phyloP scores from a whole-genome alignment of 805 yeast genomes.

The Teunomyces aglyptinius region DNA sequence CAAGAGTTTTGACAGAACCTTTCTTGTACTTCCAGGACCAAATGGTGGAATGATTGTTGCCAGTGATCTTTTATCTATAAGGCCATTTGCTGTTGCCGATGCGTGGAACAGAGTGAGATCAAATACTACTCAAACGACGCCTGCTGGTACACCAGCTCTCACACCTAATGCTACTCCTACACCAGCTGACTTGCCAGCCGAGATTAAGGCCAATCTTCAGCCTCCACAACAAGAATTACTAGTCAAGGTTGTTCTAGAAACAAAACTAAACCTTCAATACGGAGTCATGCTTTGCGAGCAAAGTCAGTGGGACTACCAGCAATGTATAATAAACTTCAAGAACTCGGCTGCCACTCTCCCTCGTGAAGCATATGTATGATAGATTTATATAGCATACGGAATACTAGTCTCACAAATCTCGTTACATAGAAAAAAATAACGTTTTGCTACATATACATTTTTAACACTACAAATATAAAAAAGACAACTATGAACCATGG shows the following conservation, averaged over 20 bases:
- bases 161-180: conserved; percentile 18
- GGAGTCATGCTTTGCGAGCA: conserved; percentile 83
- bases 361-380: conserved; percentile 33
- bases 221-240: conserved; percentile 63
- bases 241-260: conserved; percentile 63
- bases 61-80: conserved; percentile 72
- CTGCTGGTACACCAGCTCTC: conserved; percentile 12
- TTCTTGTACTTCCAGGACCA: conserved; percentile 71
- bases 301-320: conserved; percentile 76
- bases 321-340: conserved; percentile 68
- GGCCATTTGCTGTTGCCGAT: conserved; percentile 53
- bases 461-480: neutral
- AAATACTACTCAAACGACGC: conserved; percentile 2
- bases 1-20: conserved; percentile 83
- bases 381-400: conserved; percentile 1
- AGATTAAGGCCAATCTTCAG: conserved; percentile 49
- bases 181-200: conserved; percentile 51
- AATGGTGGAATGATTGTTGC: conserved; percentile 77
- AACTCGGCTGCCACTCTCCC: conserved; percentile 56
- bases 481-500: conserved; percentile 13
- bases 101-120: conserved; percentile 49
- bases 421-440: neutral
- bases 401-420: neutral
- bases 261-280: conserved; percentile 75
- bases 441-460: neutral